Evolutionary conservation across 1,139 yeast genomes (phyloP).

Genomic region (Cylindricascospora bacillispora): DNA sequence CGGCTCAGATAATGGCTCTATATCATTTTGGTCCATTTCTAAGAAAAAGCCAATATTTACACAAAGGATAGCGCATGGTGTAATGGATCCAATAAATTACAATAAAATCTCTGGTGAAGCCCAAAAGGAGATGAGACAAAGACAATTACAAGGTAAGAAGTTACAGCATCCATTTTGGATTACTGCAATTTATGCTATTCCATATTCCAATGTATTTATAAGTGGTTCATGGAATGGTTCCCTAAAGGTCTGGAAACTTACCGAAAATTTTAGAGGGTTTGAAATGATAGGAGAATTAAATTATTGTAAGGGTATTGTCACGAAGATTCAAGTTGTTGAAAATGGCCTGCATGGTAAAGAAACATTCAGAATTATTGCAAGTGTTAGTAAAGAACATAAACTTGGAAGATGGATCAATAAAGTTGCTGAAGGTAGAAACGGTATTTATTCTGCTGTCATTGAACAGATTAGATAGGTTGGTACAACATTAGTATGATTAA

Average conservation of each 20-base stretch:
- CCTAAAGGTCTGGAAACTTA: slow-evolving; percentile 64
- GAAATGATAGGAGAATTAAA: slow-evolving; percentile 40
- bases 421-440: slow-evolving; percentile 36
- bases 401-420: slow-evolving; percentile 67
- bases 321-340: slow-evolving; percentile 55
- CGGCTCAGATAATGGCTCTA: slow-evolving; percentile 87
- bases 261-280: slow-evolving; percentile 51
- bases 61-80: slow-evolving; percentile 66
- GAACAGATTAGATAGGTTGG: not conserved
- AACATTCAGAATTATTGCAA: slow-evolving; percentile 46
- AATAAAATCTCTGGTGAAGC: slow-evolving; percentile 59
- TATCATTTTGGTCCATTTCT: slow-evolving; percentile 76
- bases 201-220: slow-evolving; percentile 74
- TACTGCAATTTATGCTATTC: slow-evolving; percentile 72
- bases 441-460: slow-evolving; percentile 34
- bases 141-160: slow-evolving; percentile 42
- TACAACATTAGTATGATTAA: not conserved
- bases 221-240: slow-evolving; percentile 84
- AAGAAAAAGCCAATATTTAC: slow-evolving; percentile 78
- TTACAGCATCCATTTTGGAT: slow-evolving; percentile 68
- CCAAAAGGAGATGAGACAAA: slow-evolving; percentile 28
- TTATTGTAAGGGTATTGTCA: slow-evolving; percentile 62
- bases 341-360: slow-evolving; percentile 35
- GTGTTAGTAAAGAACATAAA: slow-evolving; percentile 73
- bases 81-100: slow-evolving; percentile 39